Evolutionary conservation across 139 green algal species (phyloP), one percentile per base, ranked within the genome.

Genomic region (Closterium sp.): DNA sequence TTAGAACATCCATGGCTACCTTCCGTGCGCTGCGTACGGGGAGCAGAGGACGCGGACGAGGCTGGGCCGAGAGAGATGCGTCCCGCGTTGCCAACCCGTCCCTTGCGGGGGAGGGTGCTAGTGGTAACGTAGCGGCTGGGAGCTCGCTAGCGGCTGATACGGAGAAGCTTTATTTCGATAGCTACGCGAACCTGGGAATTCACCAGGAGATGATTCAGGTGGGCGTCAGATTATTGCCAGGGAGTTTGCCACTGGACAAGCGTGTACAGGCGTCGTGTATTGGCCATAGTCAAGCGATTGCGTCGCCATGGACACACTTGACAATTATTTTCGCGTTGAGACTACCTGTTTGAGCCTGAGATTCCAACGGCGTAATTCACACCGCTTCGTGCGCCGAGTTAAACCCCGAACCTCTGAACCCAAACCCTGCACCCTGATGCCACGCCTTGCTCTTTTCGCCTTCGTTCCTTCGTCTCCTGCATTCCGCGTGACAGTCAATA

Each of bases 141-240:
- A 86, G n/a, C 7, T 16, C n/a, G 81, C n/a, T 34, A 32, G 81
- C 81, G n/a, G 81, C 81, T 19, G n/a, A 86, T 33, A 33, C n/a
- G 86, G 90, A 93, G 30, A 32, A 93, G 25, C 36, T 91, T 9
- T 93, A 93, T 87, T 93, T 93, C n/a, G n/a, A 92, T n/a, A 93
- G 90, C 90, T 93, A 93, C 32, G 35, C 90, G 28, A 32, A 93
- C 86, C 8, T 87, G 9, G 87, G 90, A 23, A 93, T 93, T 92
- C 90, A 93, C 86, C 33, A 93, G 90, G 90, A 93, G 86, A 93
- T 93, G 90, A 93, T 93, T 4, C 88, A 32, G 89, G 89, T 91
- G n/a, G n/a, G 88, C 31, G 9, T 69, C 43, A 25, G 12, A 28
- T 28, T 1, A 69, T 69, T 2, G 9, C 43, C 43, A 25, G 9